Evolutionary conservation across 495 filamentous ascomycete species (phyloP).

Genomic region (Talaromyces wortmannii): DNA sequence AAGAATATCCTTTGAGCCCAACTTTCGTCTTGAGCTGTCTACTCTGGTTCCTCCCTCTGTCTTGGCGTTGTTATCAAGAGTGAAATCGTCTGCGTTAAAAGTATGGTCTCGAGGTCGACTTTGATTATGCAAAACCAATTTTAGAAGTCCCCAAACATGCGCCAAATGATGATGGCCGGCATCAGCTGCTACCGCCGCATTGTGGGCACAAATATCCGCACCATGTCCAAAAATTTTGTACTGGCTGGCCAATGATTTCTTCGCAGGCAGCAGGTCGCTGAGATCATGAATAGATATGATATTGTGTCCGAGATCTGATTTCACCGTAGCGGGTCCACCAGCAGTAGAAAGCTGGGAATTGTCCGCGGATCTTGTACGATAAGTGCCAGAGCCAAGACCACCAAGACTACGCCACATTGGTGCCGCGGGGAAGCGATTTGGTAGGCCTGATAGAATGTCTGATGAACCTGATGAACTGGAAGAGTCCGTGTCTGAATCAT

Average conservation of each 20-base stretch:
- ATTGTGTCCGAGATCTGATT: conserved; percentile 37
- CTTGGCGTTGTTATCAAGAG: not conserved
- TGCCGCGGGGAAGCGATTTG: conserved; percentile 41
- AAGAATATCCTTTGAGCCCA: not conserved
- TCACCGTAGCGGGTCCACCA: conserved; percentile 21
- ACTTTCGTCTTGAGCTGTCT: not conserved
- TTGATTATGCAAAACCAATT: conserved; percentile 67
- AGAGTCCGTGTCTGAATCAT: conserved; percentile 58
- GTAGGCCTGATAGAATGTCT: conserved; percentile 41
- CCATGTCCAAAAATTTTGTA: conserved; percentile 83
- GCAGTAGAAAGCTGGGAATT: conserved; percentile 50
- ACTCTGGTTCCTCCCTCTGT: not conserved
- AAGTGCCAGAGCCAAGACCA: conserved; percentile 36
- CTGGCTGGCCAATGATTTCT: conserved; percentile 62
- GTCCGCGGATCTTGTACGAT: conserved; percentile 41
- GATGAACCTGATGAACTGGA: conserved; percentile 69
- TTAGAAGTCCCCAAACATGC: conserved; percentile 77
- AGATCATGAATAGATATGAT: conserved; percentile 66
- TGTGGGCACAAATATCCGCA: conserved; percentile 72
- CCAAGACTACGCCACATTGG: conserved; percentile 48
- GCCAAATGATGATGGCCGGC: conserved; percentile 69
- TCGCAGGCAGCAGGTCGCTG: conserved; percentile 63
- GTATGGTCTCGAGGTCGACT: conserved; percentile 20
- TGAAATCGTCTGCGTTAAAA: not conserved
- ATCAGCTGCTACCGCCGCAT: conserved; percentile 68